Percentiles rank a stretch among this genome's conserved stretches.
Conservation (phyloP, 129 eudicot genomes). For the Artemisia tridentata region DNA sequence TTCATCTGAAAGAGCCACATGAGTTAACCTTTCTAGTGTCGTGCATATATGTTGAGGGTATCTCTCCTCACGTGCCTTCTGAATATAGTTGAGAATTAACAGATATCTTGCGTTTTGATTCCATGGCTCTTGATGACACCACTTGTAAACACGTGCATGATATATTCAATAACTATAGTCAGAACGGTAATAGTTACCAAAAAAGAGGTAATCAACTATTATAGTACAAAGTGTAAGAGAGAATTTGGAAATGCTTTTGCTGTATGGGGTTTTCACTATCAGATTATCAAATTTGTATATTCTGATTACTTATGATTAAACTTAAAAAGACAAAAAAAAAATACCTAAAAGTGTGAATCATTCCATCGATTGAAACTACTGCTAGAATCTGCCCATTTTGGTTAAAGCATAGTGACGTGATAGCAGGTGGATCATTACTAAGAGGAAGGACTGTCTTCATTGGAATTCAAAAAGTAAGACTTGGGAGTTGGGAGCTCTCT, state of each 20-base stretch:
- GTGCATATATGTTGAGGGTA: constrained; percentile 59
- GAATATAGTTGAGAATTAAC: constrained; percentile 67
- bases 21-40: constrained; percentile 51
- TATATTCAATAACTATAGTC: background rate
- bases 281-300: background rate
- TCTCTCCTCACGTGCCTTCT: constrained; percentile 74
- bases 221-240: background rate
- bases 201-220: background rate
- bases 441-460: constrained; percentile 99
- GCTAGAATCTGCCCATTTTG: constrained; percentile 98
- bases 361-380: constrained; percentile 95
- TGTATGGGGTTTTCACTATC: background rate
- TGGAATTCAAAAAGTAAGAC: constrained; percentile 9
- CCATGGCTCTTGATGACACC: constrained; percentile 91
- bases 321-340: too few relatives aligned
- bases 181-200: background rate
- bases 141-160: constrained; percentile 38
- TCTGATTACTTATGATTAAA: background rate
- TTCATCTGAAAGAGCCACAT: constrained; percentile 55
- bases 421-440: constrained; percentile 97
- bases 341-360: too few relatives aligned
- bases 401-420: constrained; percentile 88
- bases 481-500: background rate
- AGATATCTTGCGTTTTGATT: constrained; percentile 63
- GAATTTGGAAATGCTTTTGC: background rate